These are phyloP conservation scores for Euphorbia lathyris DNA, from an alignment of 345 rosid species.

Conservation along the genomic window DNA sequence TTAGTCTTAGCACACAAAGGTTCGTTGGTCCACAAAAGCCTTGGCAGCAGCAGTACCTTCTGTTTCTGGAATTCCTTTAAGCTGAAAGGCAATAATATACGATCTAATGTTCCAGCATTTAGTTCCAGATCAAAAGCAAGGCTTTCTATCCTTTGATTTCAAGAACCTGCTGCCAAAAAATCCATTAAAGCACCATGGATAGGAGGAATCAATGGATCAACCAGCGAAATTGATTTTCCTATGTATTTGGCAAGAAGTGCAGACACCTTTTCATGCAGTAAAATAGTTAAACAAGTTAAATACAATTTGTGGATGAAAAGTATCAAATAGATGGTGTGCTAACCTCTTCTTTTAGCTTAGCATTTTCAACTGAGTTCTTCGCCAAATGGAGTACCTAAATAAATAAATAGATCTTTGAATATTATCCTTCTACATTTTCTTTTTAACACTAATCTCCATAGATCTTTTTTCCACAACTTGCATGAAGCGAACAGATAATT, in stretches of 20 bases:
- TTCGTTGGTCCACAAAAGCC: slow-evolving; percentile 39
- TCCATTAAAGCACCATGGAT: slow-evolving; percentile 8
- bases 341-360: slow-evolving; percentile 46
- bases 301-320: background rate
- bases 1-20: slow-evolving; percentile 52
- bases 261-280: too few species aligned
- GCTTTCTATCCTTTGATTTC: slow-evolving; percentile 3
- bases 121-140: slow-evolving; percentile 14
- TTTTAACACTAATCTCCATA: too few species aligned
- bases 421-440: too few species aligned
- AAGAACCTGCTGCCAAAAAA: slow-evolving; percentile 5
- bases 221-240: slow-evolving; percentile 28
- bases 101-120: background rate
- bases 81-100: background rate
- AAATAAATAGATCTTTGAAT: too few species aligned
- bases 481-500: too few species aligned
- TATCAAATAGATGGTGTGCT: slow-evolving; percentile 9
- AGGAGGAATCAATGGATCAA: slow-evolving; percentile 18
- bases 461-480: too few species aligned
- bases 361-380: slow-evolving; percentile 52
- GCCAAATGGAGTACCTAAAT: slow-evolving; percentile 63
- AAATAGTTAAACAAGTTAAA: slow-evolving; percentile 13
- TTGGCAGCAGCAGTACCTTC: too few species aligned
- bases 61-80: slow-evolving; percentile 19
- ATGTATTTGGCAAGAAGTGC: slow-evolving; percentile 34